Base-by-base conservation (phyloP, 1,284 basidiomycete genomes). In the Papiliotrema fonsecae region DNA sequence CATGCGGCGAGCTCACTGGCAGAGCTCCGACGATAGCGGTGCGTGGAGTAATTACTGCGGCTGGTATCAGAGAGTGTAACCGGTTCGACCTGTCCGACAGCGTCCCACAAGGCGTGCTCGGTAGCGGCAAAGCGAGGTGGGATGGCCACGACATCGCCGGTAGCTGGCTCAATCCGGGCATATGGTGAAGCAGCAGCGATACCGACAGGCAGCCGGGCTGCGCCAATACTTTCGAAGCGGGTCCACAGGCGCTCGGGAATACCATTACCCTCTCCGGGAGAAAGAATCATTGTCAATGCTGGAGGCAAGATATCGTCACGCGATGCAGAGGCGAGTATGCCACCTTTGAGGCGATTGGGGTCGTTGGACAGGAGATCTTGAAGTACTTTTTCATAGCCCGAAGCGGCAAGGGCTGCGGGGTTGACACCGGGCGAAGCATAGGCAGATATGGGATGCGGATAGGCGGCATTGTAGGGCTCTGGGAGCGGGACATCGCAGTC, bases 351-450 rank as follows among this genome's bases (percentile, higher is more conserved):
- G 1, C 32, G 28, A 4, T 49, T 46, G 0, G 59, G 58, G n/a
- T 65, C 42, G 21, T 45, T 31, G 11, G 43, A 16, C 11, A 62
- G 28, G 16, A 72, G 51, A 13, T 55, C 9, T 2, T 34, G 32
- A 2, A 72, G 60, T 1, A 54, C 38, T 10, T 49, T 28, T 7
- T 50, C 55, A 42, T 68, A 70, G 0, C 63, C 63, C 1, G 62
- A 64, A 1, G 31, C 35, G 3, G 31, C 34, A 36, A 66, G 56
- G 0, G 60, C 39, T 2, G 50, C 45, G 9, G 62, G 58, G 42
- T 72, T 72, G 50, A 67, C 62, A 4, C 60, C 62, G 0, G 62
- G 67, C 0, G 67, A 69, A 4, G 64, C 63, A 49, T 72, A 72
- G 5, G 59, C 61, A 3, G 64, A 65, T 22, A 72, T 41, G 5